A percentile compares a stretch with the other conserved stretches of the same genome.
These are phyloP conservation scores for Aphanocladium album DNA, from an alignment of 2,329 filamentous ascomycete species.

Conservation along the genomic window DNA sequence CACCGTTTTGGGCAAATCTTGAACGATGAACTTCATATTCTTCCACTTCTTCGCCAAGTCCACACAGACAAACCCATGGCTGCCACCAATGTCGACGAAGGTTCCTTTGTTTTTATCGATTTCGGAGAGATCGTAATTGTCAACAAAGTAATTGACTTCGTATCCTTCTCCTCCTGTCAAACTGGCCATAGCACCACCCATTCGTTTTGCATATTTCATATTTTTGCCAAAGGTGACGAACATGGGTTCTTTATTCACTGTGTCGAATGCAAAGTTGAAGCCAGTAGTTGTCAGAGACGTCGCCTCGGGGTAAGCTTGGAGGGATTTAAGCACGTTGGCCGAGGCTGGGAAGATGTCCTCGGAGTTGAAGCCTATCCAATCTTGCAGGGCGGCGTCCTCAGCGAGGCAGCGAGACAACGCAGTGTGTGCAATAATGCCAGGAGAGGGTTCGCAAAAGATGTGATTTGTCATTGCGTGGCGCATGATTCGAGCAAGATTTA, in stretches of 20 bases:
- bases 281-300: slow-evolving; percentile 43
- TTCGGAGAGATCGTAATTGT: slow-evolving; percentile 48
- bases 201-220: slow-evolving; percentile 41
- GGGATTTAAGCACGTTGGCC: slow-evolving; percentile 40
- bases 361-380: slow-evolving; percentile 51
- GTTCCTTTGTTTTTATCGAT: slow-evolving; percentile 41
- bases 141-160: slow-evolving; percentile 46
- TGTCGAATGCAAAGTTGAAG: slow-evolving; percentile 47
- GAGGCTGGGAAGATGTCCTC: slow-evolving; percentile 50
- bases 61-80: slow-evolving; percentile 52
- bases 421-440: slow-evolving; percentile 50
- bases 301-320: slow-evolving; percentile 42
- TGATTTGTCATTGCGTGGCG: slow-evolving; percentile 54
- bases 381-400: slow-evolving; percentile 41
- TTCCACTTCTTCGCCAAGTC: slow-evolving; percentile 47
- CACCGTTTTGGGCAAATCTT: slow-evolving; percentile 47
- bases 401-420: slow-evolving; percentile 47
- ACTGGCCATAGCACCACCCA: slow-evolving; percentile 51
- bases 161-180: slow-evolving; percentile 53
- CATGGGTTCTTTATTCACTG: slow-evolving; percentile 47
- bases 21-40: slow-evolving; percentile 50
- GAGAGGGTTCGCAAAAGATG: slow-evolving; percentile 48
- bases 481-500: slow-evolving; percentile 46
- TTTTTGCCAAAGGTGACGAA: slow-evolving; percentile 49
- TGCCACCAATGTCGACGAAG: slow-evolving; percentile 56